Conservation (phyloP, 192 early-diverging fungal species). For the Endogone sp. region DNA sequence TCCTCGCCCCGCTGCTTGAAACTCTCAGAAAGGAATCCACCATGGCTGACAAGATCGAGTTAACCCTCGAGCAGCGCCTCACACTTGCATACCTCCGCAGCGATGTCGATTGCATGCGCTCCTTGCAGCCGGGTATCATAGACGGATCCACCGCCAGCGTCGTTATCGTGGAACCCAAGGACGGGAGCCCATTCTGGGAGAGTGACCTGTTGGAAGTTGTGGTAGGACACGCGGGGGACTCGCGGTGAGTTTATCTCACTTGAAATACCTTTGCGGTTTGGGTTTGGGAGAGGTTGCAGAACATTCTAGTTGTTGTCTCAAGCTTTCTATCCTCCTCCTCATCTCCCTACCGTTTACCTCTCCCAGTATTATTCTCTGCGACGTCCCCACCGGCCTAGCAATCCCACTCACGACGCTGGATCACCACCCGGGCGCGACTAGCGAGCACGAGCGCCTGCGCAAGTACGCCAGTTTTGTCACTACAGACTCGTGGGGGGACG, state of each 20-base stretch:
- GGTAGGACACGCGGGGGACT: conserved; percentile 71
- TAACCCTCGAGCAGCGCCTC: conserved; percentile 68
- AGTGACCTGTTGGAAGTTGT: conserved; percentile 54
- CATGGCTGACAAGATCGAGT: neutral
- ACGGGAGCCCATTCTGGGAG: conserved; percentile 64
- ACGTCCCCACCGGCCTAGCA: conserved; percentile 51
- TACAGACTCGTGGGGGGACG: conserved; percentile 74
- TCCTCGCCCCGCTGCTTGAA: conserved; percentile 18
- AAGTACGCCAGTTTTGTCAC: conserved; percentile 68
- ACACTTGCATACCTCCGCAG: conserved; percentile 59
- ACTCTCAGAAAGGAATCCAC: neutral
- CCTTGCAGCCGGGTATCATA: conserved; percentile 17
- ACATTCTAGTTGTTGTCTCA: neutral
- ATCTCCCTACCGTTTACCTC: neutral
- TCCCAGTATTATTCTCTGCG: conserved; percentile 47
- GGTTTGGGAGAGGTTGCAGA: too few species aligned
- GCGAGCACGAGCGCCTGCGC: conserved; percentile 59
- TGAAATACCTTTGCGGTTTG: too few species aligned
- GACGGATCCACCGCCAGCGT: conserved; percentile 69
- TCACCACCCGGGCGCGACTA: conserved; percentile 61
- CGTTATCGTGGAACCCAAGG: conserved; percentile 59
- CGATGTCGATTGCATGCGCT: conserved; percentile 42
- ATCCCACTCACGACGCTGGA: conserved; percentile 50
- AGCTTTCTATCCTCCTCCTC: neutral
- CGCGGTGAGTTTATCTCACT: conserved; percentile 35